Base-by-base conservation (phyloP, 495 filamentous ascomycete genomes). In the Daldinia caldariorum region DNA sequence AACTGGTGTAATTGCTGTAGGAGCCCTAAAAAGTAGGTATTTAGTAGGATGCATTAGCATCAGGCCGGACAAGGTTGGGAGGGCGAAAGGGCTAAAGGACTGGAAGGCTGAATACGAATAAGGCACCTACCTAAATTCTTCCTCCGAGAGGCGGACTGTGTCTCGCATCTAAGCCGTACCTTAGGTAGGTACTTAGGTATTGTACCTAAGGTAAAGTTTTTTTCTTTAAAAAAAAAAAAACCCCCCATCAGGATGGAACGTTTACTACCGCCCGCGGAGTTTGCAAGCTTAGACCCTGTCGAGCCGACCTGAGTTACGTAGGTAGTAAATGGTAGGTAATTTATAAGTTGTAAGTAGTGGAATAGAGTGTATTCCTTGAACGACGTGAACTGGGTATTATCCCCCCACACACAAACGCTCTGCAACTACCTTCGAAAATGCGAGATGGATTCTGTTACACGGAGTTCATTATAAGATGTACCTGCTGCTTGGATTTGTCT, bases 171-270 rank as follows among this genome's bases (percentile, higher is more conserved):
- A 26, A 26, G 3, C 26, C 26, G 26, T 26, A 3, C 26, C 26
- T n/a, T n/a, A n/a, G n/a, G n/a, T n/a, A n/a, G n/a, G n/a, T n/a
- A n/a, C n/a, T n/a, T n/a, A n/a, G n/a, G n/a, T n/a, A n/a, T n/a
- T n/a, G 26, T 26, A 26, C 26, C 26, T 26, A 26, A 66, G 61
- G 62, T 58, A 22, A 47, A 34, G 38, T 39, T 57, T 39, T 57
- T n/a, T n/a, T n/a, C n/a, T n/a, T n/a, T n/a, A n/a, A n/a, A n/a
- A n/a, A n/a, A n/a, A 16, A 51, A n/a, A n/a, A 61, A 65, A 57
- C 65, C 65, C 65, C 65, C 65, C 65, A 62, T 69, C 60, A 66
- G 61, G 14, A 57, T 66, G 65, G 64, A 67, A 72, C 69, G 64
- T 68, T 53, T 62, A 63, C 59, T 53, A 57, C 32, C 34, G 64